These are phyloP conservation scores for Onygenales sp. DNA, from an alignment of 2,329 filamentous ascomycete genomes.

Conservation along the genomic window DNA sequence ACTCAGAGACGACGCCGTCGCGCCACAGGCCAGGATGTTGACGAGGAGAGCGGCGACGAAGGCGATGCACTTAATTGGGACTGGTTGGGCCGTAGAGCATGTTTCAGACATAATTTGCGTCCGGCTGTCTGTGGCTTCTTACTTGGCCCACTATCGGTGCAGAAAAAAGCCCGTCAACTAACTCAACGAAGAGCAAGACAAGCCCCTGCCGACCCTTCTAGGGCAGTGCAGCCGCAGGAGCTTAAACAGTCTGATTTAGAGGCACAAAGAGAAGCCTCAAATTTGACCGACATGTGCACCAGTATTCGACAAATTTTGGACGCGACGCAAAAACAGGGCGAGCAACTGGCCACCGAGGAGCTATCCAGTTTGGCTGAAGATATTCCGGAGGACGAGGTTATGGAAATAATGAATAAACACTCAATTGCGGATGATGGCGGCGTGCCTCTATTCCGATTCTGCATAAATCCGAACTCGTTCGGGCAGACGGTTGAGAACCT, in stretches of 20 bases:
- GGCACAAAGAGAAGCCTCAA: slow-evolving; percentile 60
- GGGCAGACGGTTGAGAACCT: slow-evolving; percentile 94
- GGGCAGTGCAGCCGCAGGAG: slow-evolving; percentile 66
- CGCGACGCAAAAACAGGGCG: slow-evolving; percentile 32
- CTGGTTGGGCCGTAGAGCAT: slow-evolving; percentile 67
- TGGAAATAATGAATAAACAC: slow-evolving; percentile 39
- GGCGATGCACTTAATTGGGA: slow-evolving; percentile 81
- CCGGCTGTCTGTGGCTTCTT: slow-evolving; percentile 76
- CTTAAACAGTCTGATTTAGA: slow-evolving; percentile 62
- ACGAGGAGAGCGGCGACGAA: slow-evolving; percentile 52
- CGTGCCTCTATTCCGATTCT: slow-evolving; percentile 74
- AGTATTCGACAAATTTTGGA: slow-evolving; percentile 58
- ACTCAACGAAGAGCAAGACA: slow-evolving; percentile 63
- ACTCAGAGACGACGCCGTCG: slow-evolving; percentile 32
- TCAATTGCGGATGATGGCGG: slow-evolving; percentile 60
- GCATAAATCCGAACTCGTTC: slow-evolving; percentile 82
- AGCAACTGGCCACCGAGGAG: slow-evolving; percentile 41
- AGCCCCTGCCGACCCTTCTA: slow-evolving; percentile 56
- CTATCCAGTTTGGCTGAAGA: slow-evolving; percentile 20
- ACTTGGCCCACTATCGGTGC: slow-evolving; percentile 76
- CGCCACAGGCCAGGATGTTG: slow-evolving; percentile 42
- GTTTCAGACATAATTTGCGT: slow-evolving; percentile 61
- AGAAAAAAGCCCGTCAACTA: slow-evolving; percentile 68
- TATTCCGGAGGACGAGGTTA: slow-evolving; percentile 14
- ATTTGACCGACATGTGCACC: slow-evolving; percentile 68